phyloP scores from a whole-genome alignment of 805 yeast genomes.

The Yarrowia sp. region DNA sequence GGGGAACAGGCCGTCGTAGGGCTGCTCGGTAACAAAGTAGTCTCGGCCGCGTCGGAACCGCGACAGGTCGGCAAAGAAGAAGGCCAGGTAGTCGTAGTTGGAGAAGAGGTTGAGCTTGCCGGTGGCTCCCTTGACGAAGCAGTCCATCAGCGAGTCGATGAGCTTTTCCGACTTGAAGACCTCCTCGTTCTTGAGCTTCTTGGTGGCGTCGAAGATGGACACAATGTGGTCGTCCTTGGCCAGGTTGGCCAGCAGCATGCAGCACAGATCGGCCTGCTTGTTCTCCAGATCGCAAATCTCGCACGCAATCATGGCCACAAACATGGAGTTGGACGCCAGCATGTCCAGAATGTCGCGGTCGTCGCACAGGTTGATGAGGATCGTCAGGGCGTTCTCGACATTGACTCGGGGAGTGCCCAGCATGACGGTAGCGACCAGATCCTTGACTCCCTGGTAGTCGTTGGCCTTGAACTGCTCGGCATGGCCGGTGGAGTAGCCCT shows the following conservation, averaged over 20 bases:
- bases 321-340: constrained; percentile 63
- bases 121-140: constrained; percentile 82
- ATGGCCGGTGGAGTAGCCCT: constrained; percentile 75
- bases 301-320: constrained; percentile 38
- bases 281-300: constrained; percentile 52
- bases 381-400: constrained; percentile 56
- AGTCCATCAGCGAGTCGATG: constrained; percentile 80
- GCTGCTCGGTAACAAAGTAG: constrained; percentile 70
- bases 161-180: constrained; percentile 51
- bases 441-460: constrained; percentile 66
- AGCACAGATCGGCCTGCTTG: constrained; percentile 72
- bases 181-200: constrained; percentile 33
- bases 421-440: constrained; percentile 58
- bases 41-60: constrained; percentile 58
- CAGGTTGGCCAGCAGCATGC: constrained; percentile 79
- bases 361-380: constrained; percentile 78
- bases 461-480: constrained; percentile 66
- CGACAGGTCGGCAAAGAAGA: constrained; percentile 86
- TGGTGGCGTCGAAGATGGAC: constrained; percentile 61
- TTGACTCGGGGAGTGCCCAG: constrained; percentile 28
- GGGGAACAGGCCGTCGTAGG: constrained; percentile 74
- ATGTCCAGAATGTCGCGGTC: constrained; percentile 60
- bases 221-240: constrained; percentile 72
- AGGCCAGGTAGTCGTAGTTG: constrained; percentile 76
- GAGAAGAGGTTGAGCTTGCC: constrained; percentile 69